Evolutionary conservation across 192 early-diverging fungal species (phyloP).

Genomic region (Gonapodya sp.): DNA sequence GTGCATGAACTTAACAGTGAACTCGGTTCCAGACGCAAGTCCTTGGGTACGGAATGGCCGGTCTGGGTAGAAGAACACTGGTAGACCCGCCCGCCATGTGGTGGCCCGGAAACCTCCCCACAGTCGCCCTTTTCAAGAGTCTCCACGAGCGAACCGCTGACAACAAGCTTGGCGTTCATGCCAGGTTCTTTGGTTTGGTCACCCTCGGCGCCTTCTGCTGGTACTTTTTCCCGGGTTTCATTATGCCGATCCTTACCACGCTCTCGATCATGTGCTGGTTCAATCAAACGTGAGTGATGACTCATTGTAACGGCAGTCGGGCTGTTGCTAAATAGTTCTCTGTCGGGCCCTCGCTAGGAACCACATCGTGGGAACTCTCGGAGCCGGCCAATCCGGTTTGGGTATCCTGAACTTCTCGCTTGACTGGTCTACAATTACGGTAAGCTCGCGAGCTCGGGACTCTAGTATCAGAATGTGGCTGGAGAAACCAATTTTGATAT

Average conservation of each 20-base stretch:
- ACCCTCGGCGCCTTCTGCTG: slow-evolving; percentile 39
- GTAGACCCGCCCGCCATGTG: slow-evolving; percentile 79
- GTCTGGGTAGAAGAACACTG: slow-evolving; percentile 64
- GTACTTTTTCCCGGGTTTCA: slow-evolving; percentile 46
- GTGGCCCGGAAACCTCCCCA: slow-evolving; percentile 74
- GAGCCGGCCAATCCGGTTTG: slow-evolving; percentile 31
- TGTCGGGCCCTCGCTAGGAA: slow-evolving; percentile 10
- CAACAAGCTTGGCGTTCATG: slow-evolving; percentile 16
- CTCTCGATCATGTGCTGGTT: slow-evolving; percentile 44
- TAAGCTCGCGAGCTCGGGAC: too few relatives aligned
- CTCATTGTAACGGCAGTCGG: slow-evolving; percentile 28
- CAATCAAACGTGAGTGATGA: slow-evolving; percentile 27
- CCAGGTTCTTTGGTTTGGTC: slow-evolving; percentile 49
- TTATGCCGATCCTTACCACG: slow-evolving; percentile 36
- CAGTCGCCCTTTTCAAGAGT: slow-evolving; percentile 65
- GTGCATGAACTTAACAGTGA: too few relatives aligned
- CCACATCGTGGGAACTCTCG: not conserved
- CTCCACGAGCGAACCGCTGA: slow-evolving; percentile 52
- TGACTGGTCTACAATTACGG: slow-evolving; percentile 37
- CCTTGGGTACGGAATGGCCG: slow-evolving; percentile 56
- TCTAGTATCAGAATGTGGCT: too few relatives aligned
- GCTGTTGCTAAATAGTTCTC: not conserved
- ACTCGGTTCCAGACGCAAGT: slow-evolving; percentile 23
- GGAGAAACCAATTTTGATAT: too few relatives aligned
- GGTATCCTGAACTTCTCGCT: slow-evolving; percentile 46